These are phyloP conservation scores for Aspergillus avenaceus DNA, from an alignment of 495 filamentous ascomycete species.

Conservation along the genomic window DNA sequence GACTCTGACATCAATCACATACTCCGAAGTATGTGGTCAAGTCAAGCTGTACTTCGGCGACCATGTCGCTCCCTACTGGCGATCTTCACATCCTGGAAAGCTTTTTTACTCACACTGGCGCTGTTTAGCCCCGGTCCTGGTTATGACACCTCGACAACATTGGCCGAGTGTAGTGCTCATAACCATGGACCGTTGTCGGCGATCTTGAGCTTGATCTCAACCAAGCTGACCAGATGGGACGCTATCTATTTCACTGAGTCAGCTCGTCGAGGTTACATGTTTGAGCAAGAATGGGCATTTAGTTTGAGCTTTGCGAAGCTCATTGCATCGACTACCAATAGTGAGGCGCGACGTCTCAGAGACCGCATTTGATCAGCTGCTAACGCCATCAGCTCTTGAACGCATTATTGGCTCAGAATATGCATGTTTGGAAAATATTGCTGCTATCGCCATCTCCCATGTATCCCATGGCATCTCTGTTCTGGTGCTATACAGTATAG, in stretches of 20 bases:
- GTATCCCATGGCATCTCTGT: slow-evolving; percentile 1
- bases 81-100: slow-evolving; percentile 1
- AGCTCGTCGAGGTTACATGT: neutral
- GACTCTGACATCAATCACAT: neutral
- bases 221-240: slow-evolving; percentile 6
- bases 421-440: neutral
- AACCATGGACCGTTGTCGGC: neutral
- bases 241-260: slow-evolving; percentile 4
- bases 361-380: neutral
- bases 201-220: neutral
- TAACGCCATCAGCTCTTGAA: neutral
- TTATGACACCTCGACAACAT: slow-evolving; percentile 8
- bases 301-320: neutral
- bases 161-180: too few relatives aligned
- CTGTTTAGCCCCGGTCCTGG: slow-evolving; percentile 1
- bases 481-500: neutral
- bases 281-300: slow-evolving; percentile 10
- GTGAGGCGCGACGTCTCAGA: neutral
- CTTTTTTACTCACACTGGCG: neutral
- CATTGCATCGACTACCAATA: neutral
- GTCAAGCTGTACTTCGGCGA: neutral
- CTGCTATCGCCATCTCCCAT: neutral
- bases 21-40: neutral
- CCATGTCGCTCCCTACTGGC: neutral
- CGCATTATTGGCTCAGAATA: neutral